A percentile compares a stretch with the other conserved stretches of the same genome.
Conservation (phyloP, 2,329 filamentous ascomycete genomes). For the Cladophialophora bantiana region DNA sequence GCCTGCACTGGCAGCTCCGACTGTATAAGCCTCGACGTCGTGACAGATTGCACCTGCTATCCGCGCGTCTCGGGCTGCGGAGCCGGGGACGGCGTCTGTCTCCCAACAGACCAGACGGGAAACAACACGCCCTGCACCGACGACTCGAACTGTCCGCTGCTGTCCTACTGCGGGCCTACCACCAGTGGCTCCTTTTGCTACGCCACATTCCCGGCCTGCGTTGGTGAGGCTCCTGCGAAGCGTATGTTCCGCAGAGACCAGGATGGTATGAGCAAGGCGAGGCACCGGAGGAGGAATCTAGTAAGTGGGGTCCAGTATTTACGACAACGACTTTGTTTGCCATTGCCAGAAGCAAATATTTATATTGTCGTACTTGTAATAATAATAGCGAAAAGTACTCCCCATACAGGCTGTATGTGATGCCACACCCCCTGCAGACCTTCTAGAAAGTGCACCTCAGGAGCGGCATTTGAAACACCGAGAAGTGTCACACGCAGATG, state of each 20-base stretch:
- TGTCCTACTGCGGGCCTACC: neutral
- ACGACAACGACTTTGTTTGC: too few relatives aligned
- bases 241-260: neutral
- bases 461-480: too few relatives aligned
- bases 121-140: neutral
- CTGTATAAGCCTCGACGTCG: neutral
- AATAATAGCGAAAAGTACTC: too few relatives aligned
- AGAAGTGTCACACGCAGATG: too few relatives aligned
- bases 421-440: too few relatives aligned
- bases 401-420: too few relatives aligned
- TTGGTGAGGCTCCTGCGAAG: neutral
- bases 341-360: too few relatives aligned
- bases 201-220: neutral
- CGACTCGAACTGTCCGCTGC: neutral
- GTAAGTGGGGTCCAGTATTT: too few relatives aligned
- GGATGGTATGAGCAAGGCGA: neutral
- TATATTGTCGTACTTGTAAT: too few relatives aligned
- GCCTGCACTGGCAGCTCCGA: constrained; percentile 1
- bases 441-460: too few relatives aligned
- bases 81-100: neutral
- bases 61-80: neutral
- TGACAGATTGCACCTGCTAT: constrained; percentile 4
- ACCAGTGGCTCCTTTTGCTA: neutral
- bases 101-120: neutral
- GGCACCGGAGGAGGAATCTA: neutral